Conservation (phyloP, 2,329 filamentous ascomycete genomes). For the Mycogone perniciosa region DNA sequence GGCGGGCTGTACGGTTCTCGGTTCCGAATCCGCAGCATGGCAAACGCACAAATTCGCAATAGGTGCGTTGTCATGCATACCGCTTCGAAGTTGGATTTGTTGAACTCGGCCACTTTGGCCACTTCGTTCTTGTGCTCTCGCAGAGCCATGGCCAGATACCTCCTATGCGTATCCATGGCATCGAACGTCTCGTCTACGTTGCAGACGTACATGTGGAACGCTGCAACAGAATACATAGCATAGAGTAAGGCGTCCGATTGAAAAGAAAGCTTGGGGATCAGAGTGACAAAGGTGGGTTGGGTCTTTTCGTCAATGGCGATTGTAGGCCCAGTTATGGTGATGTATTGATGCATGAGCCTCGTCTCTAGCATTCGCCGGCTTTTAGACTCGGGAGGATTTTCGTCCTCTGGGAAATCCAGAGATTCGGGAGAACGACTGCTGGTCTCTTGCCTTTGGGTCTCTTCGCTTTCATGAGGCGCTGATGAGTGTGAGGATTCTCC, state of each 20-base stretch:
- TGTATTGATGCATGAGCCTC: conserved; percentile 16
- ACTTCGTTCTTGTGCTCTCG: conserved; percentile 15
- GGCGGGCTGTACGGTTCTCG: conserved; percentile 14
- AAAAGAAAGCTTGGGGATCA: conserved; percentile 12
- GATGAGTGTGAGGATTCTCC: conserved; percentile 2
- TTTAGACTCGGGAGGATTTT: conserved; percentile 14
- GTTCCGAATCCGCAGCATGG: conserved; percentile 13
- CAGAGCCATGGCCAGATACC: conserved; percentile 15
- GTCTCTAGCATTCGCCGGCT: conserved; percentile 15
- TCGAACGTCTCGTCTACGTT: conserved; percentile 9
- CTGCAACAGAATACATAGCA: conserved; percentile 15
- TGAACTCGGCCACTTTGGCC: conserved; percentile 4
- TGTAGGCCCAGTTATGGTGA: conserved; percentile 12
- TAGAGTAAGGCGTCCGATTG: conserved; percentile 17
- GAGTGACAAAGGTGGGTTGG: conserved; percentile 7
- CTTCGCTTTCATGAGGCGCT: background rate
- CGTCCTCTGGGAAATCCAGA: background rate
- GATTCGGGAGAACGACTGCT: conserved; percentile 1
- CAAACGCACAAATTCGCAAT: conserved; percentile 15
- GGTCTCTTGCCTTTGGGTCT: background rate
- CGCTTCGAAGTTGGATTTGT: conserved; percentile 9
- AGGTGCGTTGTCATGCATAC: conserved; percentile 15
- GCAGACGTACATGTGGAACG: conserved; percentile 14
- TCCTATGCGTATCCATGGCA: conserved; percentile 12
- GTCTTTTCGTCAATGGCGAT: conserved; percentile 15